Evolutionary conservation across 2,329 filamentous ascomycete species (phyloP), one percentile per base, ranked within the genome.

Genomic region (Colletotrichum limetticola): DNA sequence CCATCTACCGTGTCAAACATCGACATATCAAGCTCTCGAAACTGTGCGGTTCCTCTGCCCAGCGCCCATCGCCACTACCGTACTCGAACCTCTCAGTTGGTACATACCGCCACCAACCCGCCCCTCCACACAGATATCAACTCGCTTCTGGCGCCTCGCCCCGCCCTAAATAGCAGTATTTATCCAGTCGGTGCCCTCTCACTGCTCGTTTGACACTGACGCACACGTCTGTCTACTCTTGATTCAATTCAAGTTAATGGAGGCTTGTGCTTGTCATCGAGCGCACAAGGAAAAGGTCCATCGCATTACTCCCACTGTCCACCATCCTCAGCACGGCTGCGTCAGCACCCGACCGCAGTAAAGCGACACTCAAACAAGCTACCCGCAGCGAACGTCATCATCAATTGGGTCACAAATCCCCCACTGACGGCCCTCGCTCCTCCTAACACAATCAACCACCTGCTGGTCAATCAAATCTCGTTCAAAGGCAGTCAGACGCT

Each of bases 341-440:
- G 59, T 64, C 66, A 59, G 66, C 70, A 59, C 22, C 66, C 70
- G 66, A 49, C 46, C 70, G 66, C 59, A 46, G 53, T 26, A 64
- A 69, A 46, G 53, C 70, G 16, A 55, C 24, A 64, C 35, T 55
- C 35, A 53, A 62, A 37, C 66, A 64, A 58, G 35, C 69, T 58
- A 57, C 49, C 42, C 37, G 52, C 52, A 62, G 58, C 37, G 56
- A 59, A 70, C 71, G 71, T 73, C 71, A 73, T 71, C 56, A 30
- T 32, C 71, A 26, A 61, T 60, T 60, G 60, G 49, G n/a, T 66
- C 66, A 42, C n/a, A 56, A 49, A 65, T 24, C 19, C 42, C 66
- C 70, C 69, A 72, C 68, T 69, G 46, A 71, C 63, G 59, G 37
- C 42, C n/a, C 42, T 49, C 42, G 46, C 19, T 55, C 32, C 56